Evolutionary conservation across 495 filamentous ascomycete species (phyloP).

Genomic region (Aspergillus carlsbadensis): DNA sequence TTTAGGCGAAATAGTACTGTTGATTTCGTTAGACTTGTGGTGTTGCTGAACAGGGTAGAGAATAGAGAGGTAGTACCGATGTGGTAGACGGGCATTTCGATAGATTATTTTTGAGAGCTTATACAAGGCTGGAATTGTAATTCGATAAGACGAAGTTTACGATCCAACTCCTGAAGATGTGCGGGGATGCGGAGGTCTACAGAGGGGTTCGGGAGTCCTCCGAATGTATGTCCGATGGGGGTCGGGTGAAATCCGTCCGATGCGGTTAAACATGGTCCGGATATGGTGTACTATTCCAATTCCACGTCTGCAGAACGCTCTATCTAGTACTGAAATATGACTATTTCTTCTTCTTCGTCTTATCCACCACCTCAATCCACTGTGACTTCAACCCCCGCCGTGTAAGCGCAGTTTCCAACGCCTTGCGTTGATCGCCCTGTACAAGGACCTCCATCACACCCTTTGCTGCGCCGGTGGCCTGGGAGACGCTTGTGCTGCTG

Average conservation of each 20-base stretch:
- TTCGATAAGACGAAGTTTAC: no score
- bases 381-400: constrained; percentile 56
- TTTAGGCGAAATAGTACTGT: constrained; percentile 48
- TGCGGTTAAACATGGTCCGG: no score
- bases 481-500: constrained; percentile 64
- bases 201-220: no score
- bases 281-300: not conserved
- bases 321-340: not conserved
- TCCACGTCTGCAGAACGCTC: not conserved
- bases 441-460: constrained; percentile 70
- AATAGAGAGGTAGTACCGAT: constrained; percentile 14
- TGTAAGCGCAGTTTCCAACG: constrained; percentile 58
- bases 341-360: constrained; percentile 68
- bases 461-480: constrained; percentile 60
- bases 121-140: no score
- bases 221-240: no score
- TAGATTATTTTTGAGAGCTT: not conserved
- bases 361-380: constrained; percentile 67
- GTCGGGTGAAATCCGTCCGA: not conserved
- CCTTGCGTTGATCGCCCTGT: constrained; percentile 66
- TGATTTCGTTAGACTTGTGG: constrained; percentile 13
- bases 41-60: not conserved
- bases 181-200: not conserved
- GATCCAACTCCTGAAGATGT: not conserved
- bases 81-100: constrained; percentile 26